Evolutionary conservation across 2,329 filamentous ascomycete genomes (phyloP), one percentile per base, ranked within the genome.

Genomic region (Thermomyces lanuginosus): DNA sequence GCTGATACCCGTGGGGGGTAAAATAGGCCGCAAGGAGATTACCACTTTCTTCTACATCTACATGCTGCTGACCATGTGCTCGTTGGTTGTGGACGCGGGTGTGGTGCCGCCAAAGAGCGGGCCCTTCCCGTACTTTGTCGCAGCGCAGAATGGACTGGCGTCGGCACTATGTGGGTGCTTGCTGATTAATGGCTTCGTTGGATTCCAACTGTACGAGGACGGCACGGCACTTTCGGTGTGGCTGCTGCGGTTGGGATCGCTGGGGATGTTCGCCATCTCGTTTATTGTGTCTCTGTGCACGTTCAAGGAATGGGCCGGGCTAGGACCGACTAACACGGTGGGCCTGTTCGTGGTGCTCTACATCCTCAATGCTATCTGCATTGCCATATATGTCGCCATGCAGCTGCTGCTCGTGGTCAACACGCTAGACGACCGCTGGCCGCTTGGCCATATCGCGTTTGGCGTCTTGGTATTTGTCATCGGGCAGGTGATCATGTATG

Each of bases 1-100:
- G n/a, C n/a, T 20, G 12, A 20, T 25, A 21, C 33, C 39, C 12
- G 30, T 25, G 24, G 32, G 37, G 30, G 12, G 10, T 22, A 30
- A 24, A 22, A 32, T 36, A 73, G 70, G 71, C 35, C 68, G 71
- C 39, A 75, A 73, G 53, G 71, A 75, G 44, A 75, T 76, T 45
- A 78, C 81, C 26, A 80, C 77, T 25, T 95, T 98, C 64, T 98
- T 98, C 65, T 95, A 95, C 61, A 66, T 92, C 37, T 98, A 92
- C 62, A 78, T 92, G 66, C 63, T 86, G 19, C 69, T 95, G 27
- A 92, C 83, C 14, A 76, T 89, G 52, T 66, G 78, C 46, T 93
- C 86, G 6, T 72, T 98, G 36, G 67, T 89, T 41, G 73, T 98
- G 45, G 89, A 98, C 46, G 79, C 86, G 27, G 89, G 89, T 26